These are phyloP conservation scores for Plenodomus biglobosus DNA, from an alignment of 2,329 filamentous ascomycete genomes.

Conservation along the genomic window DNA sequence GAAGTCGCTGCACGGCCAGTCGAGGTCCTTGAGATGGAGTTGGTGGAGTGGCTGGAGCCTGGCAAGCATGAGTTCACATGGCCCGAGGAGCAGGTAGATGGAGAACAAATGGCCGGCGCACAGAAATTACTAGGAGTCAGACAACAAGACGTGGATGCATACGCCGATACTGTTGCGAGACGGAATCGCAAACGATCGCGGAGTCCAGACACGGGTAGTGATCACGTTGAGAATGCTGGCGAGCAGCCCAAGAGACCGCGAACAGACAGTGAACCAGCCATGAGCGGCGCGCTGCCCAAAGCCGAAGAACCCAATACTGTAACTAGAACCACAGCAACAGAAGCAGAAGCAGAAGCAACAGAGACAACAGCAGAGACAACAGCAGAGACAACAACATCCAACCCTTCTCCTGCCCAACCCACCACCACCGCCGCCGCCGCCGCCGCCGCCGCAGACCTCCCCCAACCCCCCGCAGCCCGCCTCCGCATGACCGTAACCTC, in stretches of 20 bases:
- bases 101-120: slow-evolving; percentile 73
- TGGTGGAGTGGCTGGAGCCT: slow-evolving; percentile 81
- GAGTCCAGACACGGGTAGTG: slow-evolving; percentile 12
- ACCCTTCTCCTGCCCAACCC: too few relatives aligned
- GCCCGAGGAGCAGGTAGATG: slow-evolving; percentile 76
- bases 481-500: slow-evolving; percentile 92
- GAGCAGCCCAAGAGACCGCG: slow-evolving; percentile 27
- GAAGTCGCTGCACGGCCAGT: slow-evolving; percentile 82
- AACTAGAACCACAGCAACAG: neutral
- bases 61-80: slow-evolving; percentile 77
- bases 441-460: too few relatives aligned
- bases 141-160: slow-evolving; percentile 28
- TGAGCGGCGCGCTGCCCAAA: slow-evolving; percentile 37
- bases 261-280: slow-evolving; percentile 33
- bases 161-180: slow-evolving; percentile 26
- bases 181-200: slow-evolving; percentile 28
- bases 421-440: too few relatives aligned
- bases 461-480: slow-evolving; percentile 66
- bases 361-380: slow-evolving; percentile 1
- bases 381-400: neutral
- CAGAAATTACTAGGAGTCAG: slow-evolving; percentile 61
- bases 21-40: slow-evolving; percentile 72
- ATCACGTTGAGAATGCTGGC: slow-evolving; percentile 13
- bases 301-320: neutral
- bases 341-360: neutral